A percentile compares a stretch with the other conserved stretches of the same genome.
These are phyloP conservation scores for Diaporthe vaccinii DNA, from an alignment of 2,329 filamentous ascomycete species.

Conservation along the genomic window DNA sequence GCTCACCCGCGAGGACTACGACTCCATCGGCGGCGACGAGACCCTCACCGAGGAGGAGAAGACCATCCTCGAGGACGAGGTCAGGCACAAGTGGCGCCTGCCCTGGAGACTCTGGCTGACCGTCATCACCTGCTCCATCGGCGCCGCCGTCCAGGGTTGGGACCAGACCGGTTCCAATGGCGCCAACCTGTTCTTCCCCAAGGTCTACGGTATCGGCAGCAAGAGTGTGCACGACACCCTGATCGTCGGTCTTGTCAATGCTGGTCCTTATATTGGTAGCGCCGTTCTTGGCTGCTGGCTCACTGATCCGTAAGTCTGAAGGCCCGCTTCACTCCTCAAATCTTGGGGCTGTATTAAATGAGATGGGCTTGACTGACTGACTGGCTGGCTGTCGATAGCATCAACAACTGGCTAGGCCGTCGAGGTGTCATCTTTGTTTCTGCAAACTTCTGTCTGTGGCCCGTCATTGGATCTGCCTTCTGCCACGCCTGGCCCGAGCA, in stretches of 20 bases:
- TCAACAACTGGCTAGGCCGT: not conserved
- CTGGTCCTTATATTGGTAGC: slow-evolving; percentile 57
- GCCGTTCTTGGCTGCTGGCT: slow-evolving; percentile 39
- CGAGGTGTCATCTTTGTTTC: slow-evolving; percentile 46
- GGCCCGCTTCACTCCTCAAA: slow-evolving; percentile 54
- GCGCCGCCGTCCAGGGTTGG: slow-evolving; percentile 66
- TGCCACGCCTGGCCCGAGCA: slow-evolving; percentile 77
- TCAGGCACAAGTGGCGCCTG: slow-evolving; percentile 76
- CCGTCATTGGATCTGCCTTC: slow-evolving; percentile 73
- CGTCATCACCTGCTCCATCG: slow-evolving; percentile 65
- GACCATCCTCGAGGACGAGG: slow-evolving; percentile 72
- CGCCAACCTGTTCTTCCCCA: slow-evolving; percentile 62
- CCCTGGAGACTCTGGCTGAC: slow-evolving; percentile 74
- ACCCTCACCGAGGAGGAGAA: slow-evolving; percentile 64
- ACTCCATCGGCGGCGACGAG: slow-evolving; percentile 55
- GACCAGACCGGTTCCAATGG: slow-evolving; percentile 63
- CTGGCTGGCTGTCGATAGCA: not conserved
- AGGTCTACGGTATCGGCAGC: slow-evolving; percentile 57
- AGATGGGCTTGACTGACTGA: slow-evolving; percentile 50
- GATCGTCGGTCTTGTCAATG: slow-evolving; percentile 71
- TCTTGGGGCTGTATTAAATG: slow-evolving; percentile 54
- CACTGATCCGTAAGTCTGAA: not conserved
- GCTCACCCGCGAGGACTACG: slow-evolving; percentile 58
- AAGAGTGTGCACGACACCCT: slow-evolving; percentile 62
- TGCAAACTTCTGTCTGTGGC: slow-evolving; percentile 66